Percentiles rank a stretch among this genome's conserved stretches.
These are phyloP conservation scores for Stenogyne calaminthoides DNA, from an alignment of 305 asterid genomes.

Conservation along the genomic window DNA sequence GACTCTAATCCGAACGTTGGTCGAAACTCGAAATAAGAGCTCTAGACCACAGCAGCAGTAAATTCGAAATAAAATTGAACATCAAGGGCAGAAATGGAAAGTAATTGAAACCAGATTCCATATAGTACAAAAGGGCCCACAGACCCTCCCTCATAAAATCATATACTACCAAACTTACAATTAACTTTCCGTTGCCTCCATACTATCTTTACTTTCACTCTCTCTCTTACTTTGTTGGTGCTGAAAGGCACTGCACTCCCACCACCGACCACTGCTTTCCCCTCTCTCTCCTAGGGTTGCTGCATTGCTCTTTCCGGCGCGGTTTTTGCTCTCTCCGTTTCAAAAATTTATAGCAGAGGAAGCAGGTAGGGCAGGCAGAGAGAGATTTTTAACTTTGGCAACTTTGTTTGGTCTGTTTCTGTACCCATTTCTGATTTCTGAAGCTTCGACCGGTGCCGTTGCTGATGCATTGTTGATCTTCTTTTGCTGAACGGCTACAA, in stretches of 20 bases:
- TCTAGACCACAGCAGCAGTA: neutral
- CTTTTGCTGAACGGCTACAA: conserved; percentile 7
- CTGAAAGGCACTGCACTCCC: conserved; percentile 44
- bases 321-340: conserved; percentile 13
- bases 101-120: neutral
- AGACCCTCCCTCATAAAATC: neutral
- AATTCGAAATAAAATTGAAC: conserved; percentile 9
- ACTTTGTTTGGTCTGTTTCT: conserved; percentile 1
- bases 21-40: neutral
- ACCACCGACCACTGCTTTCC: conserved; percentile 10
- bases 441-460: conserved; percentile 6
- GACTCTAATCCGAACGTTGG: neutral
- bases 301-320: conserved; percentile 34
- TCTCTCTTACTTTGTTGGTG: conserved; percentile 41
- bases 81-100: conserved; percentile 7
- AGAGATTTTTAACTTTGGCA: neutral
- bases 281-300: conserved; percentile 43
- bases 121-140: neutral
- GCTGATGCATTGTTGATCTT: conserved; percentile 33
- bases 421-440: neutral
- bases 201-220: neutral
- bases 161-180: conserved; percentile 23
- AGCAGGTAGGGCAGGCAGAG: conserved; percentile 16
- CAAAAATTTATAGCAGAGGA: conserved; percentile 17
- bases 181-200: conserved; percentile 37